Base-by-base conservation (phyloP, 2,329 filamentous ascomycete species). In the Diplodia seriata region DNA sequence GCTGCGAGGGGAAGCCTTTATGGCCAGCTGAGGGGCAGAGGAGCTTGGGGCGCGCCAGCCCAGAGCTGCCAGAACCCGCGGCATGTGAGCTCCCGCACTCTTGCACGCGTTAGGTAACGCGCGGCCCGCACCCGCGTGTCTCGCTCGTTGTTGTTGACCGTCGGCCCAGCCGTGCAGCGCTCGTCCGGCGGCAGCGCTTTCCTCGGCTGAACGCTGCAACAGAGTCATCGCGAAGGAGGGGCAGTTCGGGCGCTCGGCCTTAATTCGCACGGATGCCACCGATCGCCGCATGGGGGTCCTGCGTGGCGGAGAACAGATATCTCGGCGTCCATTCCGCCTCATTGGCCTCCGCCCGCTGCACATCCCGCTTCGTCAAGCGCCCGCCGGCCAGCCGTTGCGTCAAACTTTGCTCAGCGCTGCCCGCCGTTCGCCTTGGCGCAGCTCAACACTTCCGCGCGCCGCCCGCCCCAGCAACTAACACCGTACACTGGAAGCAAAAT, bases 171-270 rank as follows among this genome's bases (percentile, higher is more conserved):
- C 4, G 26, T 26, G 26, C 26, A 26, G 54, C 53, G 49, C n/a
- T 67, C 64, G 40, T 40, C 55, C 64, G 64, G 64, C 40, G 40
- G 43, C 14, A 18, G 14, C 64, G 64, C 64, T 67, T 59, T 38
- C 64, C 47, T 67, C 64, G 64, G 64, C 43, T 67, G 55, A 51
- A 47, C 18, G 43, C 43, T n/a, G 43, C 43, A 20, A 12, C 43
- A 47, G 29, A 57, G 54, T 56, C 59, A 63, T 40, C 59, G 40
- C 43, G 40, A n/a, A 18, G 31, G 49, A 63, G 63, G 54, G 63
- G 36, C 51, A 31, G 33, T 53, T 49, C 50, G 49, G 63, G 38
- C 43, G 43, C 47, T 67, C 64, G 64, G 64, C 26, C 56, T 47
- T 47, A 43, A 31, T 47, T 57, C 64, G 53, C 54, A 29, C 43